Evolutionary conservation across 176 grass and related monocot genomes (phyloP).

Genomic region (Triticum timopheevii): DNA sequence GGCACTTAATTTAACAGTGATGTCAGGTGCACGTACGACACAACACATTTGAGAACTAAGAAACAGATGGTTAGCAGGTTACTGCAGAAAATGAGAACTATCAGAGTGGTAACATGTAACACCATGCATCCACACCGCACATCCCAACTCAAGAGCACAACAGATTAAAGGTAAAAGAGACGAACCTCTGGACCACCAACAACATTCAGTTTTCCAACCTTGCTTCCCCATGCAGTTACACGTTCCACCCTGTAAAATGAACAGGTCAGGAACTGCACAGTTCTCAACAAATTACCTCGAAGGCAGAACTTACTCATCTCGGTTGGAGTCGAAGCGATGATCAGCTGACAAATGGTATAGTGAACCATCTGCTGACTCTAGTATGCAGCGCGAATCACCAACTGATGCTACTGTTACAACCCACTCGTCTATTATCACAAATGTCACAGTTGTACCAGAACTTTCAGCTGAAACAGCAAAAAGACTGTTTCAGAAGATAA

Average conservation of each 20-base stretch:
- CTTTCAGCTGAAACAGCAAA: constrained; percentile 56
- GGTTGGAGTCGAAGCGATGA: constrained; percentile 83
- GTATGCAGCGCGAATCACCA: constrained; percentile 88
- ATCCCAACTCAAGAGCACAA: constrained; percentile 2
- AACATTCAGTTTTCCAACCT: constrained; percentile 83
- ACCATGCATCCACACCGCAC: not conserved
- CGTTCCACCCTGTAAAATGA: constrained; percentile 66
- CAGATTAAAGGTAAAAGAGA: constrained; percentile 8
- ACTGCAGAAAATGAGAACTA: not conserved
- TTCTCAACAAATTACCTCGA: constrained; percentile 7
- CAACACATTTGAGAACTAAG: not conserved
- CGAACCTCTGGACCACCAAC: constrained; percentile 90
- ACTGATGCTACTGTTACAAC: constrained; percentile 90
- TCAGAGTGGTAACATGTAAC: not conserved
- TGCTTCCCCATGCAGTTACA: constrained; percentile 73
- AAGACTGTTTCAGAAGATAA: not conserved
- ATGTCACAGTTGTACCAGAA: constrained; percentile 89
- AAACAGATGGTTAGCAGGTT: not conserved
- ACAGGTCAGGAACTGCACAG: not conserved
- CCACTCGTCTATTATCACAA: constrained; percentile 95
- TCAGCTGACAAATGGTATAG: constrained; percentile 79
- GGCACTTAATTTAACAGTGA: not conserved
- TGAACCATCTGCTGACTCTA: constrained; percentile 82
- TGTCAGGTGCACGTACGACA: not conserved
- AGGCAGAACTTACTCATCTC: constrained; percentile 66